Evolutionary conservation across 305 asterid genomes (phyloP), one percentile per base, ranked within the genome.

Genomic region (Plantago coronopus): DNA sequence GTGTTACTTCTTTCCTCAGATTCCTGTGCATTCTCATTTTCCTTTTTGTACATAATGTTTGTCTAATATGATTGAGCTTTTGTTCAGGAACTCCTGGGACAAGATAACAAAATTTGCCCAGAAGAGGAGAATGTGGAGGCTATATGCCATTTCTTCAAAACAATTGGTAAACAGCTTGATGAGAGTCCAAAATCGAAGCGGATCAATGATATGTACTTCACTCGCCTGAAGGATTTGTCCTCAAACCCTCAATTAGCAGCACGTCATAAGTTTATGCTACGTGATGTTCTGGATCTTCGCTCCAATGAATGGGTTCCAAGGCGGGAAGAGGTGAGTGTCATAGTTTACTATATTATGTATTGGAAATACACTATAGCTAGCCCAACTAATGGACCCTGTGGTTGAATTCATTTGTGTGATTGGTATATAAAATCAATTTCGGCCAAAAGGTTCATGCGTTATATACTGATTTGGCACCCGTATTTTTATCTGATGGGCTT

Each of bases 91-190:
- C 85, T 91, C 40, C 59, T 86, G 73, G 95, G 95, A 48, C 79
- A 63, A 47, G 96, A 88, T 65, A 72, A 69, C 60, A 74, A 70
- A 57, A 80, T 68, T 55, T 81, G 87, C 66, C 98, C 96, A 0
- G 95, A 79, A 14, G 98, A 91, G 67, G 98, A 91, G 78, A 91
- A 84, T 66, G 96, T 91, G 16, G 98, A 91, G 79, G 98, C 97
- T 54, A 91, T 91, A 69, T 91, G 98, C 67, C 96, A 91, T 43
- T 88, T 91, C 85, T 91, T 91, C 74, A 80, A 64, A 70, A 91
- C 98, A 47, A 88, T 91, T 23, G 98, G 98, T 45, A 91, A 86
- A 65, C 95, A 86, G 84, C 98, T 91, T 47, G 93, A 84, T 57
- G 89, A 88, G 74, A 91, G 71, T 81, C 88, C 63, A 75, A 91